Conservation (phyloP, 257 asterid genomes). For the Fraxinus pennsylvanica region DNA sequence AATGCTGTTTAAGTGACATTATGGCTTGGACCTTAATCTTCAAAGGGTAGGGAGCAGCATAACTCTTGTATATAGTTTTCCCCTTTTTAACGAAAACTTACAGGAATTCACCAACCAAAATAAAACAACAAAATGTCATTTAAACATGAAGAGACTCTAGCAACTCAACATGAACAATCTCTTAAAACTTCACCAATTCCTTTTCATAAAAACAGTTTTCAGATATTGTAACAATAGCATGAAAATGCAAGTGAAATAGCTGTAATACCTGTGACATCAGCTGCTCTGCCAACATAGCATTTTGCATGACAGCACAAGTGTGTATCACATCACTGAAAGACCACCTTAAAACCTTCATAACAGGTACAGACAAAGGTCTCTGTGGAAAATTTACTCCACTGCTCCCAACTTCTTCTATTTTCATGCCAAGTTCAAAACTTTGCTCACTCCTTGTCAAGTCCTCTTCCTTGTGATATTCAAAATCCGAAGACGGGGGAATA, state of each 20-base stretch:
- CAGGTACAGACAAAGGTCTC: constrained; percentile 40
- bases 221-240: background rate
- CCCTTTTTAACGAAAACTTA: background rate
- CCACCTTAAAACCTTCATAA: constrained; percentile 55
- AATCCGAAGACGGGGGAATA: constrained; percentile 27
- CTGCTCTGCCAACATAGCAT: constrained; percentile 60
- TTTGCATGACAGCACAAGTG: constrained; percentile 58
- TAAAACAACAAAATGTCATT: background rate
- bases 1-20: background rate
- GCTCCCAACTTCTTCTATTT: constrained; percentile 20
- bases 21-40: background rate
- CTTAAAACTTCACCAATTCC: background rate
- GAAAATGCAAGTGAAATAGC: background rate
- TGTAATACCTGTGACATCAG: constrained; percentile 71
- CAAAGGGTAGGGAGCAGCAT: background rate
- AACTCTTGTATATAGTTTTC: background rate
- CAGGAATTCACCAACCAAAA: background rate
- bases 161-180: background rate
- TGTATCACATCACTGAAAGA: constrained; percentile 68
- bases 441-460: constrained; percentile 23
- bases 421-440: constrained; percentile 26
- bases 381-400: constrained; percentile 33
- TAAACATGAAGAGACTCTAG: background rate
- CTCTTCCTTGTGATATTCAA: constrained; percentile 30
- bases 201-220: background rate